Evolutionary conservation across 306 rosid genomes (phyloP).

Genomic region (Sphenostylis stenocarpa): DNA sequence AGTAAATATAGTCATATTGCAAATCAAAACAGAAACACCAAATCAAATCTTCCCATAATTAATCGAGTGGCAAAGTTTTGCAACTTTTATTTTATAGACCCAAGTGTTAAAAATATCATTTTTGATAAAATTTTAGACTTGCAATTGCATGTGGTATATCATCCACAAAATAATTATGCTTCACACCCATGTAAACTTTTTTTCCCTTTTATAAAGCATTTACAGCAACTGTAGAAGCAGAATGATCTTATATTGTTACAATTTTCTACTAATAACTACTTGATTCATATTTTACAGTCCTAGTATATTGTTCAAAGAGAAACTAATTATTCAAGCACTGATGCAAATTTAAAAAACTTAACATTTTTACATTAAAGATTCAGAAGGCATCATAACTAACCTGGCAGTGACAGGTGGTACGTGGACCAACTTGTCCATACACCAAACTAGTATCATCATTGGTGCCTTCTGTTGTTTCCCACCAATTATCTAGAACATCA

Average conservation of each 20-base stretch:
- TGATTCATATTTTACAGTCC: background rate
- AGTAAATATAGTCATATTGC: background rate
- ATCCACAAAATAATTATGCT: background rate
- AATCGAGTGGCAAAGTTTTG: background rate
- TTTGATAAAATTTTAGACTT: background rate
- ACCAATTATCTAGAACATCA: slow-evolving; percentile 66
- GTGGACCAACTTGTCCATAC: slow-evolving; percentile 89
- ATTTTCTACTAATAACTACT: background rate
- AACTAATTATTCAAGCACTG: slow-evolving; percentile 26
- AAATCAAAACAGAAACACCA: slow-evolving; percentile 12
- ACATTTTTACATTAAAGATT: slow-evolving; percentile 9
- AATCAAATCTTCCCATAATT: background rate
- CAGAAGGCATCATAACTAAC: slow-evolving; percentile 48
- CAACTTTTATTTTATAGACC: slow-evolving; percentile 10
- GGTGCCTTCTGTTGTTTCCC: slow-evolving; percentile 76
- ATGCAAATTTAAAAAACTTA: slow-evolving; percentile 7
- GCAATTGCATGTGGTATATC: slow-evolving; percentile 1
- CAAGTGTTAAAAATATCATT: background rate
- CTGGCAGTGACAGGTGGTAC: slow-evolving; percentile 81
- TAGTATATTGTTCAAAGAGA: background rate
- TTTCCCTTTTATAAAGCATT: background rate
- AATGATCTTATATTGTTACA: background rate
- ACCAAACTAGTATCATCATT: slow-evolving; percentile 60
- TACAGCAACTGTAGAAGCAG: slow-evolving; percentile 1
- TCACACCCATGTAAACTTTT: background rate